Base-by-base conservation (phyloP, 2,329 filamentous ascomycete genomes). In the Talaromyces albobiverticillius region DNA sequence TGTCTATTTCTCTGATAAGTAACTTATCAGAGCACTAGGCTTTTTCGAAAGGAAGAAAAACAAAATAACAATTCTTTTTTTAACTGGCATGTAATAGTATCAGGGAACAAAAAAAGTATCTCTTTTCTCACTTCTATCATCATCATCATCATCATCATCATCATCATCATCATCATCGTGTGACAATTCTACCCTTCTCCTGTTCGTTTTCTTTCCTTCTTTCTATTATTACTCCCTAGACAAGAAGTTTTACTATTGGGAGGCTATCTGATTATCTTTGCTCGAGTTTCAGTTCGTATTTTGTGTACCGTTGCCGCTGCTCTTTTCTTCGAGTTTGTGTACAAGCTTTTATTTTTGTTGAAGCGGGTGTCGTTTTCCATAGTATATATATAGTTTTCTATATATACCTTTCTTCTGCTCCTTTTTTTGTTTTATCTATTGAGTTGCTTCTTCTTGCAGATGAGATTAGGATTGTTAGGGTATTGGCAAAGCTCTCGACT, bases 251-350 rank as follows among this genome's bases (percentile, higher is more conserved):
- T 26, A 40, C 42, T 51, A 26, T 22, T 51, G 53, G 53, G 53
- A 55, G 53, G 53, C 41, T 55, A 36, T 54, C 14, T 54, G 62
- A 60, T 59, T 62, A 51, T 58, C 62, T 42, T 46, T 56, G 57
- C 13, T 40, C 61, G 58, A 46, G 53, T 59, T 42, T 47, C n/a
- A 41, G 41, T 23, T 49, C 10, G 29, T 53, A 45, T 56, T 53
- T n/a, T 25, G 46, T 57, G 25, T 54, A 50, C 16, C 31, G 50
- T 22, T 36, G 20, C 18, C 25, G 57, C 58, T 48, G 46, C 51
- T 56, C 48, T 58, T 61, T 56, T 52, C n/a, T n/a, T 58, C 26
- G 26, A 14, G 8, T 36, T 36, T 36, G 14, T 36, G 13, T 18
- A n/a, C n/a, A n/a, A 2, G 3, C 8, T 14, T 38, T 18, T 16